Base-by-base conservation (phyloP, 192 early-diverging fungal species). In the Linnemannia hyalina region DNA sequence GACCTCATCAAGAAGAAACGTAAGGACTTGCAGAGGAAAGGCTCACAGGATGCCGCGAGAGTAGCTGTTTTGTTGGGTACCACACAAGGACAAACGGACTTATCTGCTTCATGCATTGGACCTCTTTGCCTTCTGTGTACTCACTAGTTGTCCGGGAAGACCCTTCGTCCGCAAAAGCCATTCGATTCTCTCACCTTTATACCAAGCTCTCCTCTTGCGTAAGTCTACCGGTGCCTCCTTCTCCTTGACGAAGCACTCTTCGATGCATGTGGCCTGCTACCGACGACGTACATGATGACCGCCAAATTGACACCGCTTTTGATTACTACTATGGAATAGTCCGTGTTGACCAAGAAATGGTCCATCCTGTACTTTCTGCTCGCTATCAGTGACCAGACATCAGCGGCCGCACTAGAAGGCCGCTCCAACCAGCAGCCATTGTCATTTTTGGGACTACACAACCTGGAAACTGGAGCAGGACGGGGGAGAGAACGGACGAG, bases 1-100 rank as follows among this genome's bases (percentile, higher is more conserved):
- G 92, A 93, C 54, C 77, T 88, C 23, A 94, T 95, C 72, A 92
- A 92, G 81, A 93, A 93, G 83, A 92, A 92, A 80, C 86, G 95
- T 95, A 85, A 86, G 91, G 15, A n/a, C 4, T 4, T 26, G 15
- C 6, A 6, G 41, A 70, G 5, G 38, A 10, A 41, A 38, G 20
- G n/a, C 1, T 65, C 49, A 65, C 60, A 65, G 60, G 60, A 65
- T 32, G 13, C 32, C 11, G 26, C 26, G 13, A 26, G 26, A 35
- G 8, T 29, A 15, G 10, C n/a, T 60, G 23, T 4, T 60, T 60
- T 60, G n/a, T n/a, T n/a, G 57, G 10, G 10, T 8, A 60, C n/a
- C 57, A 60, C n/a, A 29, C 57, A 9, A n/a, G 1, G n/a, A 65
- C 60, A 70, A 3, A 52, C 2, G 42, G n/a, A 49, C 40, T 47